Conservation (phyloP, 345 rosid genomes). For the Acer negundo region DNA sequence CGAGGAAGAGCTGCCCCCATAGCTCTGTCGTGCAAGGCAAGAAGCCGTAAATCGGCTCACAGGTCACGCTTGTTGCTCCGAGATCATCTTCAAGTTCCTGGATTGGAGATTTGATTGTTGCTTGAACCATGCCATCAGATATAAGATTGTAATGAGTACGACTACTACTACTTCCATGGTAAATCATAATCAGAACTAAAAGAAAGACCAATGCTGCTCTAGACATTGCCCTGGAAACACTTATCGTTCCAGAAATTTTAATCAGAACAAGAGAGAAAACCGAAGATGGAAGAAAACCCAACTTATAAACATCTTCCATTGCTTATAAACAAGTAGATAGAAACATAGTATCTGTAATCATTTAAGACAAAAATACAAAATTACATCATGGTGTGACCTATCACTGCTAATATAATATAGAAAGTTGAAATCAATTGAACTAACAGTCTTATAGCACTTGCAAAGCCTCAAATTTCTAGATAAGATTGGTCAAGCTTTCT, state of each 20-base stretch:
- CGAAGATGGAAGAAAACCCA: not conserved
- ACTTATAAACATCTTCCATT: not conserved
- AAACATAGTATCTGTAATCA: not conserved
- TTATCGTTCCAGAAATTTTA: not conserved
- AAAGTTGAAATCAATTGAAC: not conserved
- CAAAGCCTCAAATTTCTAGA: too few relatives aligned
- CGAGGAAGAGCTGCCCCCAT: slow-evolving; percentile 54
- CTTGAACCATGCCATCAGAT: slow-evolving; percentile 22
- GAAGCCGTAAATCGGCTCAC: slow-evolving; percentile 47
- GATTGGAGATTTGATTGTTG: not conserved
- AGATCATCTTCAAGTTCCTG: not conserved
- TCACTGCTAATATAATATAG: not conserved
- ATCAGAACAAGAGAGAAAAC: not conserved
- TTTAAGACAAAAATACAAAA: not conserved
- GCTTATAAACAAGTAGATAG: not conserved
- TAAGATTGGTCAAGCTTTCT: not conserved
- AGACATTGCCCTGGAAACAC: slow-evolving; percentile 13
- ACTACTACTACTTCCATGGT: not conserved
- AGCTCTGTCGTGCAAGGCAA: slow-evolving; percentile 50
- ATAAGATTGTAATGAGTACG: slow-evolving; percentile 7
- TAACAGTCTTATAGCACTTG: not conserved
- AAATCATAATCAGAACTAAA: slow-evolving; percentile 21
- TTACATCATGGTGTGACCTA: not conserved
- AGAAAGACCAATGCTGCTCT: slow-evolving; percentile 20
- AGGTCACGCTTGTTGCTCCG: slow-evolving; percentile 31